phyloP scores from a whole-genome alignment of 805 yeast species.

The Zygotorulaspora danielsina region DNA sequence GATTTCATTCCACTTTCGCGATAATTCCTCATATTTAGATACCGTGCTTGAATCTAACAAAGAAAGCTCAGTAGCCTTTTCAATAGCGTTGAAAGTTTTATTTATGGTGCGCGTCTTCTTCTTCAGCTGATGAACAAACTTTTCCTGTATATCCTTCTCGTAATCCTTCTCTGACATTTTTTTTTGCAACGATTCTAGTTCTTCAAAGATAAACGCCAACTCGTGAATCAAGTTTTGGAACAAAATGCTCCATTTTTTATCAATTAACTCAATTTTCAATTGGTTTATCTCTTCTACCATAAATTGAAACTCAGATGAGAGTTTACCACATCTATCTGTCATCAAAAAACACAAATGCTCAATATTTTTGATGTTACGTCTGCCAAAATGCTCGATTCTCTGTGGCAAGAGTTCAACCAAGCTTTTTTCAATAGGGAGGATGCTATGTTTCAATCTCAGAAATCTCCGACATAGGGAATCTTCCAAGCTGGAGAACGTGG shows the following conservation, averaged over 20 bases:
- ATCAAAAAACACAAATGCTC: constrained; percentile 32
- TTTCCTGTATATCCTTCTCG: constrained; percentile 20
- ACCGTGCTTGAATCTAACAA: constrained; percentile 38
- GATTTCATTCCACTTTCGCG: constrained; percentile 35
- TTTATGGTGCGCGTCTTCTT: constrained; percentile 40
- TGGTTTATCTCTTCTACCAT: constrained; percentile 40
- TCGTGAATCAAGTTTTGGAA: constrained; percentile 47
- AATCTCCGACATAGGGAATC: constrained; percentile 41
- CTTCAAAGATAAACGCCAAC: constrained; percentile 29
- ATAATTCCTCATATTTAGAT: constrained; percentile 36
- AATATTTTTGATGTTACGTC: constrained; percentile 31
- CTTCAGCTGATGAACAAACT: constrained; percentile 33
- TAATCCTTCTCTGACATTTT: constrained; percentile 13
- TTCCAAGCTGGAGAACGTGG: constrained; percentile 40
- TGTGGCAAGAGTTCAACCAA: constrained; percentile 50
- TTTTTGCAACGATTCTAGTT: constrained; percentile 18
- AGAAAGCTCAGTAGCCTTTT: constrained; percentile 41
- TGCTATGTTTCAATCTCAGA: constrained; percentile 38
- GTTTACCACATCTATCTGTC: constrained; percentile 37
- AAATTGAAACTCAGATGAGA: constrained; percentile 41
- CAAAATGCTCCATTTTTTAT: constrained; percentile 52
- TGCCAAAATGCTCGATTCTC: constrained; percentile 43
- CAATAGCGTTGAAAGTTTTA: constrained; percentile 38
- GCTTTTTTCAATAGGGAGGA: constrained; percentile 50
- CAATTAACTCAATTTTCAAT: constrained; percentile 46